Percentiles rank a stretch among this genome's conserved stretches.
phyloP scores from a whole-genome alignment of 2,329 filamentous ascomycete genomes.

The Neospermospora avenae region DNA sequence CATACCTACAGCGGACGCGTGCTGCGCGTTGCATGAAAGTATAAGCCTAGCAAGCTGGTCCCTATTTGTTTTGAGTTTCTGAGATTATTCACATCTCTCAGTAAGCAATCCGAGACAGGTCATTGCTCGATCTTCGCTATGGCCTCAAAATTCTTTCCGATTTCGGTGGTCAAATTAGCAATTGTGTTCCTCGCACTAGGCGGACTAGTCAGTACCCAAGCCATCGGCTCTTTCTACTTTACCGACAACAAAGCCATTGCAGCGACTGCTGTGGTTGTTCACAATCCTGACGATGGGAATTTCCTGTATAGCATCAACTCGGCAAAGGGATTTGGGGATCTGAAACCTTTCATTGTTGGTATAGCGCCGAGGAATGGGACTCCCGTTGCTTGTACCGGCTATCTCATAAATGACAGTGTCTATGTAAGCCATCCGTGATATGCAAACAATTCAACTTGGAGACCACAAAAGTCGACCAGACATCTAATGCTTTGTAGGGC shows the following conservation, averaged over 20 bases:
- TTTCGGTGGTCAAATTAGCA: neutral
- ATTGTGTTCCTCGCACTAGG: neutral
- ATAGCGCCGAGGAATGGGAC: neutral
- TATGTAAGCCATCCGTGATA: neutral
- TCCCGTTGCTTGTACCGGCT: neutral
- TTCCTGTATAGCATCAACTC: constrained; percentile 2
- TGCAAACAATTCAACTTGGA: neutral
- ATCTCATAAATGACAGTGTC: neutral
- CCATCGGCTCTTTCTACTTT: neutral
- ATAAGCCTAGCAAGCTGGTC: neutral
- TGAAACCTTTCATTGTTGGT: neutral
- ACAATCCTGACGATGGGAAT: neutral
- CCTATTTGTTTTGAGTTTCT: neutral
- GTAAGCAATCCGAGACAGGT: neutral
- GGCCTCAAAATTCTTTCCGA: neutral
- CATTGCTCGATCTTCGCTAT: neutral
- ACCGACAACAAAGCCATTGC: neutral
- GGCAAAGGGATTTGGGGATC: neutral
- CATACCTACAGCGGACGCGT: neutral
- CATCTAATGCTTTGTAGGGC: neutral
- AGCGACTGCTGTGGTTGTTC: neutral
- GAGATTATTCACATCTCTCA: no score
- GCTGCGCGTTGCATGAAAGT: neutral
- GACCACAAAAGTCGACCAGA: no score
- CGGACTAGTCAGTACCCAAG: neutral